Evolutionary conservation across 1,139 yeast species (phyloP).

Genomic region (Entelexis paramagnoliae): DNA sequence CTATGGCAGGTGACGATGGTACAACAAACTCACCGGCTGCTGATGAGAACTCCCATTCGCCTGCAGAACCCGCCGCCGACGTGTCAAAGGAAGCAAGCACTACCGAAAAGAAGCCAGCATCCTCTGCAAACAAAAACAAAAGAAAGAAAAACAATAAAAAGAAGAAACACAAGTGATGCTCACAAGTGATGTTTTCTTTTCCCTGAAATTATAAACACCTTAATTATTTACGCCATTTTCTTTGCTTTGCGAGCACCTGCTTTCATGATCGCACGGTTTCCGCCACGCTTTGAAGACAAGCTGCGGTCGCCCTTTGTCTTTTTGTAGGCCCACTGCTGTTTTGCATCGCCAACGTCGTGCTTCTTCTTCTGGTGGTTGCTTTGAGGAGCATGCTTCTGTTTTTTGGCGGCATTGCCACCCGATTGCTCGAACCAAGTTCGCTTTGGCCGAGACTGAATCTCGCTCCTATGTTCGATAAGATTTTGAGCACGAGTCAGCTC

Average conservation of each 20-base stretch:
- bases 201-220: not conserved
- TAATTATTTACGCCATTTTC: conserved; percentile 4
- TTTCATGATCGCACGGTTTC: conserved; percentile 22
- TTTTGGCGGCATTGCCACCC: conserved; percentile 35
- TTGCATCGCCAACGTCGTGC: conserved; percentile 19
- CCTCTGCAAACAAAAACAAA: conserved; percentile 9
- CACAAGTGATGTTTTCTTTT: not conserved
- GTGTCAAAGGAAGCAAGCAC: not conserved
- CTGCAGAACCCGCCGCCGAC: not conserved
- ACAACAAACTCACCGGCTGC: too few relatives aligned
- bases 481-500: conserved; percentile 79
- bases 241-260: conserved; percentile 19
- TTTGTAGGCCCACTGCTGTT: conserved; percentile 22
- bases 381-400: conserved; percentile 18
- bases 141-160: conserved; percentile 21
- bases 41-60: not conserved
- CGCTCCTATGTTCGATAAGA: conserved; percentile 64
- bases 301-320: conserved; percentile 25
- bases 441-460: conserved; percentile 80
- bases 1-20: too few relatives aligned
- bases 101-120: not conserved
- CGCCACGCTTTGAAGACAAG: conserved; percentile 22
- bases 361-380: conserved; percentile 23
- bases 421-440: conserved; percentile 94
- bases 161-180: conserved; percentile 7